Conservation (phyloP, 805 yeast genomes). For the Blastobotrys americana region DNA sequence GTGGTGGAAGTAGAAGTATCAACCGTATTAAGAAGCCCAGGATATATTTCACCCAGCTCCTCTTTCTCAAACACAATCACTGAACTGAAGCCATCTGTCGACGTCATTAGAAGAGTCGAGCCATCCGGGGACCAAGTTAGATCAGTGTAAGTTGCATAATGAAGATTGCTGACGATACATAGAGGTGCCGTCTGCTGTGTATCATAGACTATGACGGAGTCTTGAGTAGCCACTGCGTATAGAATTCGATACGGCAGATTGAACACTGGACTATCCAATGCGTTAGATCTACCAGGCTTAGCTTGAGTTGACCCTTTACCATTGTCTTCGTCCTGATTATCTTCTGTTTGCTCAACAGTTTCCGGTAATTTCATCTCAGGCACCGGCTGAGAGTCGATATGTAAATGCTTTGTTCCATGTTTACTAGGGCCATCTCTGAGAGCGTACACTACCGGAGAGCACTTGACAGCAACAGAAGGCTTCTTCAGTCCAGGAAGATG, state of each 20-base stretch:
- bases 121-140: conserved; percentile 82
- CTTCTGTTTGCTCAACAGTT: background rate
- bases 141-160: conserved; percentile 85
- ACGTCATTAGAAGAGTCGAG: conserved; percentile 55
- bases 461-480: conserved; percentile 78
- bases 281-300: too few relatives aligned
- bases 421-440: conserved; percentile 21
- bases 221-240: conserved; percentile 91
- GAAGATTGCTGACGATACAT: conserved; percentile 70
- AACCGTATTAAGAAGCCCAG: conserved; percentile 9
- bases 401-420: conserved; percentile 2
- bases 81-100: conserved; percentile 92
- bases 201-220: conserved; percentile 72
- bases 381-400: conserved; percentile 2
- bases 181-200: conserved; percentile 65
- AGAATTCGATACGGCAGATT: conserved; percentile 69
- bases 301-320: background rate
- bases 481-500: conserved; percentile 71
- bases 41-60: conserved; percentile 44
- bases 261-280: conserved; percentile 35
- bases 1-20: conserved; percentile 15
- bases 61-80: conserved; percentile 46
- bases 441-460: conserved; percentile 60
- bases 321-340: background rate
- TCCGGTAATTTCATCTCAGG: conserved; percentile 1